Conservation (phyloP, 257 asterid genomes). For the Lycium ferocissimum region DNA sequence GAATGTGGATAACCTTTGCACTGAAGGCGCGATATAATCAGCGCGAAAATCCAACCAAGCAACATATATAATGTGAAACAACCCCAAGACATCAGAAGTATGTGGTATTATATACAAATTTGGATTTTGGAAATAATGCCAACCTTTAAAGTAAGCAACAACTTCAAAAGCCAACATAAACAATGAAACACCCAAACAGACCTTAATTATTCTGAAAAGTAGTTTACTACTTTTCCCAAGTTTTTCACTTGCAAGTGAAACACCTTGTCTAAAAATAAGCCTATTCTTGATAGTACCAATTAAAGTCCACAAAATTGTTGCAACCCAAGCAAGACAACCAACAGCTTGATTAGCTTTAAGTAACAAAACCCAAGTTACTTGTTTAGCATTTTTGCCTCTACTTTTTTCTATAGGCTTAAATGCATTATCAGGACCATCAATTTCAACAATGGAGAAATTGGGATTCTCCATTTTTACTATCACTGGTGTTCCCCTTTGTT, state of each 20-base stretch:
- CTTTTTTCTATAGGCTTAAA: conserved; percentile 64
- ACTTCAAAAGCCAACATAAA: conserved; percentile 55
- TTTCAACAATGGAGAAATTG: conserved; percentile 69
- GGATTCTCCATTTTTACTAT: conserved; percentile 75
- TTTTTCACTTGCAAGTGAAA: conserved; percentile 64
- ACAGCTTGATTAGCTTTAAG: conserved; percentile 74
- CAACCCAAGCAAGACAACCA: conserved; percentile 68
- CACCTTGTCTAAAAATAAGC: conserved; percentile 55
- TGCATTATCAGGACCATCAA: conserved; percentile 72
- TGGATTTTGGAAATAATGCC: conserved; percentile 54
- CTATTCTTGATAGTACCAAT: conserved; percentile 57
- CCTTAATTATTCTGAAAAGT: conserved; percentile 51
- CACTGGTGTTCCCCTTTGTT: conserved; percentile 60
- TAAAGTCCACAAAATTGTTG: conserved; percentile 46
- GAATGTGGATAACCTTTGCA: conserved; percentile 51
- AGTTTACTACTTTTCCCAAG: conserved; percentile 61
- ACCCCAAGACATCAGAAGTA: conserved; percentile 49
- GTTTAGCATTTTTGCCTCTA: conserved; percentile 70
- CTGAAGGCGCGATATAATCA: conserved; percentile 53
- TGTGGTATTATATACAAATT: conserved; percentile 46
- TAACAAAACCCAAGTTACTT: conserved; percentile 69
- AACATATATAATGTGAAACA: conserved; percentile 48
- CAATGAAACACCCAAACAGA: conserved; percentile 42
- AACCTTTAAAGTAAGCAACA: conserved; percentile 57
- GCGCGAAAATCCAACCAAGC: conserved; percentile 62